Percentiles rank a stretch among this genome's conserved stretches.
Conservation (phyloP, 1,284 basidiomycete genomes). For the Trichosporon coremiiforme region DNA sequence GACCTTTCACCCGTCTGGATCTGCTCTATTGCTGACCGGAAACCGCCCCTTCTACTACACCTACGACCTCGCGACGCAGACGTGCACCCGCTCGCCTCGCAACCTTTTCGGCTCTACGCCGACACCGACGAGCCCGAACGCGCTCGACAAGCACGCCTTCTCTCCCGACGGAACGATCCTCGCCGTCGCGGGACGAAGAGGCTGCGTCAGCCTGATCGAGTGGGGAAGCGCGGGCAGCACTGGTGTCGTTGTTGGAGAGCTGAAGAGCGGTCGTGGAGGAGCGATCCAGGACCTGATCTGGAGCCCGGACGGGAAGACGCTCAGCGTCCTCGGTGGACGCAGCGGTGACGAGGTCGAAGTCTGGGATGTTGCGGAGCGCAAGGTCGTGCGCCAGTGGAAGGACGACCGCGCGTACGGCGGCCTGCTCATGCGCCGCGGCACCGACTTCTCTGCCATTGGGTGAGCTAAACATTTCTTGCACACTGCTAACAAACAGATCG, state of each 20-base stretch:
- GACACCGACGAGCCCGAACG: constrained; percentile 45
- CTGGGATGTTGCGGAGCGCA: constrained; percentile 83
- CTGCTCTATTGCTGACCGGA: constrained; percentile 81
- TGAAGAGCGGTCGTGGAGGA: constrained; percentile 68
- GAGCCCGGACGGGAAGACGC: constrained; percentile 62
- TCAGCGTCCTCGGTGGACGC: constrained; percentile 68
- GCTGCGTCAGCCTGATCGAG: constrained; percentile 86
- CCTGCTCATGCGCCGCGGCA: constrained; percentile 63
- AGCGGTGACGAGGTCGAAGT: constrained; percentile 82
- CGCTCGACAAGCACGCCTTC: constrained; percentile 57
- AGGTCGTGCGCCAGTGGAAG: constrained; percentile 77
- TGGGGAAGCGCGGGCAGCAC: constrained; percentile 68
- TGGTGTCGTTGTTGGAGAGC: constrained; percentile 76
- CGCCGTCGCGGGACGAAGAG: constrained; percentile 83
- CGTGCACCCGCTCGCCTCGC: constrained; percentile 67
- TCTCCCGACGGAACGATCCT: constrained; percentile 71
- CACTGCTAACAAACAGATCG: constrained; percentile 63
- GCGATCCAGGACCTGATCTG: constrained; percentile 72
- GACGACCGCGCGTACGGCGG: constrained; percentile 81
- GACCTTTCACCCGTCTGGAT: constrained; percentile 84
- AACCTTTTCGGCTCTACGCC: constrained; percentile 69
- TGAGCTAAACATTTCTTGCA: constrained; percentile 56
- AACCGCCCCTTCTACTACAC: constrained; percentile 89
- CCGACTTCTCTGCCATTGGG: constrained; percentile 74
- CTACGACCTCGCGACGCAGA: constrained; percentile 77